Conservation (phyloP, 1,139 yeast species). For the Debaryomyces subglobosus region DNA sequence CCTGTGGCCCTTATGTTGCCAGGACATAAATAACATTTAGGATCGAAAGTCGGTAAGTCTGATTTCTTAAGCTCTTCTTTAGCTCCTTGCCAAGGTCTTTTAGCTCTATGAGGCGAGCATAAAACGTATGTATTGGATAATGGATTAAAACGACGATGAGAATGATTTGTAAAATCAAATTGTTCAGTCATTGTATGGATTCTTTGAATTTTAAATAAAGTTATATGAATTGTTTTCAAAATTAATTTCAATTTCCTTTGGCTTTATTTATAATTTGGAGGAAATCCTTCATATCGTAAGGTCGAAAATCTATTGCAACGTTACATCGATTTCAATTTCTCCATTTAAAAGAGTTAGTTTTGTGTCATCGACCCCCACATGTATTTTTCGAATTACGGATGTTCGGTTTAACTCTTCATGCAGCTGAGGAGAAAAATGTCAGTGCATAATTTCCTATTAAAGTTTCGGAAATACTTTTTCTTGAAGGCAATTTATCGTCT, state of each 20-base stretch:
- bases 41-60: conserved; percentile 58
- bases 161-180: conserved; percentile 56
- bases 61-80: conserved; percentile 54
- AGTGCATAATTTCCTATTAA: conserved; percentile 1
- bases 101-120: conserved; percentile 78
- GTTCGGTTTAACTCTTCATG: background rate
- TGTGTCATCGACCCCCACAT: background rate
- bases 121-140: conserved; percentile 64
- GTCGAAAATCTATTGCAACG: conserved; percentile 17
- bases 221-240: background rate
- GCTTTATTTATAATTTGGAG: conserved; percentile 4
- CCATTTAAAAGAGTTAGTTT: background rate
- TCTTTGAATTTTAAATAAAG: background rate
- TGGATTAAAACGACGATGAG: conserved; percentile 74
- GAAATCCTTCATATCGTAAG: background rate
- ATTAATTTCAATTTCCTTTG: background rate
- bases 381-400: background rate
- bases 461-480: background rate
- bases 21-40: conserved; percentile 74
- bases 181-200: conserved; percentile 24
- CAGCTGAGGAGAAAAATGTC: conserved; percentile 1
- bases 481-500: background rate
- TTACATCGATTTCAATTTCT: conserved; percentile 12
- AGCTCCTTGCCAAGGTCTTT: conserved; percentile 84
- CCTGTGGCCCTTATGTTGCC: conserved; percentile 70